Conservation (phyloP, 805 yeast species). For the Starmera quercuum region DNA sequence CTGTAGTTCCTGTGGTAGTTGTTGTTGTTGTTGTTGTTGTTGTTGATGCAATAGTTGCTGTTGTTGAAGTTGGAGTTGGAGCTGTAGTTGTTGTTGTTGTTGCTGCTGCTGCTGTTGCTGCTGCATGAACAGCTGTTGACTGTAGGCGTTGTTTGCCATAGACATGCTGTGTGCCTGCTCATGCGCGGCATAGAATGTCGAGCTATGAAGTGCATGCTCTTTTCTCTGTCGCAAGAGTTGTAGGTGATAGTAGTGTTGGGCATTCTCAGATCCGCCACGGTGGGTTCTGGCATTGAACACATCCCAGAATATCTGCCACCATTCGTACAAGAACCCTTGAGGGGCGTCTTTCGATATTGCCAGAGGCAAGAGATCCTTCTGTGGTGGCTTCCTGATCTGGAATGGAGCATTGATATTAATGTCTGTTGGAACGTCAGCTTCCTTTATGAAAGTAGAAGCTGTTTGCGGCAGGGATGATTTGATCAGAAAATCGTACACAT, state of each 20-base stretch:
- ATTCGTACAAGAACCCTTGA: slow-evolving; percentile 79
- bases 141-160: slow-evolving; percentile 2
- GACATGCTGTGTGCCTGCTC: slow-evolving; percentile 28
- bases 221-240: slow-evolving; percentile 53
- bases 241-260: slow-evolving; percentile 65
- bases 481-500: slow-evolving; percentile 76
- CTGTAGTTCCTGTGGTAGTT: slow-evolving; percentile 5
- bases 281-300: slow-evolving; percentile 75
- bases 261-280: slow-evolving; percentile 52
- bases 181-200: slow-evolving; percentile 36
- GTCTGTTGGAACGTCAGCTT: slow-evolving; percentile 52
- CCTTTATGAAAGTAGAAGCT: slow-evolving; percentile 66
- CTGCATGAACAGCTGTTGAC: slow-evolving; percentile 1
- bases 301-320: slow-evolving; percentile 98
- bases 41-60: slow-evolving; percentile 6
- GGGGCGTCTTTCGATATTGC: slow-evolving; percentile 70
- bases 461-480: slow-evolving; percentile 67
- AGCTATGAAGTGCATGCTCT: slow-evolving; percentile 41
- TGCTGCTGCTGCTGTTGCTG: slow-evolving; percentile 14
- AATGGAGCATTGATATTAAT: slow-evolving; percentile 2
- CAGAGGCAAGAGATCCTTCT: slow-evolving; percentile 38
- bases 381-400: slow-evolving; percentile 16
- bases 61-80: slow-evolving; percentile 16
- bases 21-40: slow-evolving; percentile 4
- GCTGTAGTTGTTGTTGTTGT: slow-evolving; percentile 20